Conservation (phyloP, 2,329 filamentous ascomycete genomes). For the Xylaria multiplex region DNA sequence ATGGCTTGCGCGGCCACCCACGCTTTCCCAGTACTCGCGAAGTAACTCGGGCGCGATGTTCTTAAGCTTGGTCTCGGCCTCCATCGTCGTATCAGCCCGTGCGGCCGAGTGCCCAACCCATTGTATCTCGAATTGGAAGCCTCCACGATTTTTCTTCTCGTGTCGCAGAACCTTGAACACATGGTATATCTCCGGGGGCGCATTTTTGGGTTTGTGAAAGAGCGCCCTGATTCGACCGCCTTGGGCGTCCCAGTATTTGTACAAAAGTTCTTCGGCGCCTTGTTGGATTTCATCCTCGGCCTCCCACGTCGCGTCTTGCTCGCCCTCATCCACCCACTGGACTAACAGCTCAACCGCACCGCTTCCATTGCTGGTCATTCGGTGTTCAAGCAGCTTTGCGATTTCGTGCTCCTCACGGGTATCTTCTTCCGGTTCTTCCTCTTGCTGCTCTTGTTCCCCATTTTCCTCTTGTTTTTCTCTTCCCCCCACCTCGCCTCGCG, state of each 20-base stretch:
- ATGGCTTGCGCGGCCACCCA: conserved; percentile 44
- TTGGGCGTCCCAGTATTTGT: conserved; percentile 49
- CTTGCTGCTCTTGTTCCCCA: conserved; percentile 28
- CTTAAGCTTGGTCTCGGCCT: conserved; percentile 47
- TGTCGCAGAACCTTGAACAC: conserved; percentile 47
- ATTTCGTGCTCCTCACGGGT: conserved; percentile 45
- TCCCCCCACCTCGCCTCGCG: conserved; percentile 27
- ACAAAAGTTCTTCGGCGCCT: conserved; percentile 48
- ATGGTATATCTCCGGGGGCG: conserved; percentile 44
- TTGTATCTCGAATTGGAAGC: conserved; percentile 48
- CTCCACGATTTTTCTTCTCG: conserved; percentile 43
- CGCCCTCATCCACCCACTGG: conserved; percentile 46
- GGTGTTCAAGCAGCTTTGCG: conserved; percentile 43
- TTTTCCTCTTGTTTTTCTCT: conserved; percentile 28
- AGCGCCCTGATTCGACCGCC: conserved; percentile 48
- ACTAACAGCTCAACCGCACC: conserved; percentile 48
- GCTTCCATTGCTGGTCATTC: conserved; percentile 38
- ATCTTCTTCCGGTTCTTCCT: conserved; percentile 34
- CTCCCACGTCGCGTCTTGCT: conserved; percentile 49
- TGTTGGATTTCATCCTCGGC: conserved; percentile 50
- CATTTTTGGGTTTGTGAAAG: conserved; percentile 45
- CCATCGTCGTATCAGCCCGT: conserved; percentile 46
- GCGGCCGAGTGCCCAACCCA: conserved; percentile 49
- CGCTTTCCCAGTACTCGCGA: conserved; percentile 46
- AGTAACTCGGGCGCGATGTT: conserved; percentile 42